Evolutionary conservation across 306 rosid genomes (phyloP).

Genomic region (Dryas drummondii): DNA sequence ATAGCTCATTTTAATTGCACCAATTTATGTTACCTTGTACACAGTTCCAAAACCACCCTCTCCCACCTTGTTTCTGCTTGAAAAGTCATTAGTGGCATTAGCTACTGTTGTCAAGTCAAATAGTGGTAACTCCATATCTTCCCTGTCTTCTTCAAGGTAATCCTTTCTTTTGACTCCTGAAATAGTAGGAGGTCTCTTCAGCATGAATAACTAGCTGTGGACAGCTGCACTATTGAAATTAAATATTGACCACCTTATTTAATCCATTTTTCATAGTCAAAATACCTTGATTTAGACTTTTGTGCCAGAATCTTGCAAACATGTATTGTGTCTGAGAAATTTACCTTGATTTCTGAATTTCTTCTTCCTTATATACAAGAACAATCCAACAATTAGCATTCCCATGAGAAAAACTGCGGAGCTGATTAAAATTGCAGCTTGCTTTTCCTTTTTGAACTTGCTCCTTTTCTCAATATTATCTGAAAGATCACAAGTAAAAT

Average conservation of each 20-base stretch:
- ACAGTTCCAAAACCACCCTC: conserved; percentile 27
- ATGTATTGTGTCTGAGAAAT: background rate
- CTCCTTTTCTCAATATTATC: background rate
- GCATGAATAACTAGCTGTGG: background rate
- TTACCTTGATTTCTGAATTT: conserved; percentile 7
- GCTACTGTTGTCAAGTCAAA: conserved; percentile 15
- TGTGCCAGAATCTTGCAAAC: background rate
- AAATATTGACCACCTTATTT: too few relatives aligned
- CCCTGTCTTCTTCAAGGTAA: background rate
- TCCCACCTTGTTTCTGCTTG: conserved; percentile 10
- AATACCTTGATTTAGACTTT: too few relatives aligned
- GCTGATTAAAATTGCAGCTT: conserved; percentile 6
- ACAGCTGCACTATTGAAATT: background rate
- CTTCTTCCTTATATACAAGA: background rate
- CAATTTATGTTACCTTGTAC: conserved; percentile 12
- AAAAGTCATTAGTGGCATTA: conserved; percentile 21
- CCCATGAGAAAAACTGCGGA: background rate
- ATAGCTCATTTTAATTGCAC: background rate
- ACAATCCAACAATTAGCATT: background rate
- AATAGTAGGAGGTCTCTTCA: background rate
- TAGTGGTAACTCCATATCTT: conserved; percentile 19
- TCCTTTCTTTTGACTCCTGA: background rate
- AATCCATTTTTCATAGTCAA: background rate
- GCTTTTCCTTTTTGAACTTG: background rate
- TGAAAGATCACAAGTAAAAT: background rate